A percentile compares a stretch with the other conserved stretches of the same genome.
Evolutionary conservation across 2,329 filamentous ascomycete species (phyloP).

Genomic region (Penicillium hordei): DNA sequence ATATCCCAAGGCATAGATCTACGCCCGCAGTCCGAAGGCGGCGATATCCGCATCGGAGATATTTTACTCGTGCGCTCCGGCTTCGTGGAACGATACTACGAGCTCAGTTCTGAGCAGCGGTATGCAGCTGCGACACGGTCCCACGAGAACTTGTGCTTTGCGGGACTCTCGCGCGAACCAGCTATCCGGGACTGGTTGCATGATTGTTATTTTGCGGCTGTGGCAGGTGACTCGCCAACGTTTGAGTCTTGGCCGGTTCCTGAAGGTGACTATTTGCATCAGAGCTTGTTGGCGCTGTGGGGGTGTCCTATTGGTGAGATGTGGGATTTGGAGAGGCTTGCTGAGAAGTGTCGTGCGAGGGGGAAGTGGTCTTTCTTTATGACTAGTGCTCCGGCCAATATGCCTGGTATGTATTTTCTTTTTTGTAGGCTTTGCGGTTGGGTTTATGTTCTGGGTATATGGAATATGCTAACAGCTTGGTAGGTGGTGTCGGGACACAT

Average conservation of each 20-base stretch:
- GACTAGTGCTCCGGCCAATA: conserved; percentile 44
- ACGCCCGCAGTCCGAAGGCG: conserved; percentile 53
- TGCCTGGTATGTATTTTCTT: conserved; percentile 34
- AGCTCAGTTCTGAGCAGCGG: conserved; percentile 40
- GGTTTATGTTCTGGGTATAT: not conserved
- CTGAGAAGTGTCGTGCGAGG: conserved; percentile 35
- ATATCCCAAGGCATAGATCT: conserved; percentile 62
- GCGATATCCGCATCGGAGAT: conserved; percentile 60
- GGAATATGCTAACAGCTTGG: not conserved
- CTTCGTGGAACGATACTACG: conserved; percentile 59
- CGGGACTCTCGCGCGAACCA: conserved; percentile 54
- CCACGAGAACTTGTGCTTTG: conserved; percentile 47
- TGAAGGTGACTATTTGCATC: conserved; percentile 38
- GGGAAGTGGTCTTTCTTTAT: conserved; percentile 45
- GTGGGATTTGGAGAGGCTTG: conserved; percentile 45
- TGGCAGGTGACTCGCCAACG: conserved; percentile 61
- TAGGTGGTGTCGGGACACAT: conserved; percentile 36
- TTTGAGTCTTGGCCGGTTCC: conserved; percentile 64
- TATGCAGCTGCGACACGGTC: conserved; percentile 32
- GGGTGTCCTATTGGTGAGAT: conserved; percentile 49
- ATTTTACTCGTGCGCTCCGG: conserved; percentile 67
- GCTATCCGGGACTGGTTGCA: conserved; percentile 65
- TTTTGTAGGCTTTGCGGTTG: not conserved
- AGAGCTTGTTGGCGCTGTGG: conserved; percentile 46
- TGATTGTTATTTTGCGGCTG: conserved; percentile 66